A percentile compares a stretch with the other conserved stretches of the same genome.
These are phyloP conservation scores for Lipomyces anomalus DNA, from an alignment of 805 yeast genomes.

Conservation along the genomic window DNA sequence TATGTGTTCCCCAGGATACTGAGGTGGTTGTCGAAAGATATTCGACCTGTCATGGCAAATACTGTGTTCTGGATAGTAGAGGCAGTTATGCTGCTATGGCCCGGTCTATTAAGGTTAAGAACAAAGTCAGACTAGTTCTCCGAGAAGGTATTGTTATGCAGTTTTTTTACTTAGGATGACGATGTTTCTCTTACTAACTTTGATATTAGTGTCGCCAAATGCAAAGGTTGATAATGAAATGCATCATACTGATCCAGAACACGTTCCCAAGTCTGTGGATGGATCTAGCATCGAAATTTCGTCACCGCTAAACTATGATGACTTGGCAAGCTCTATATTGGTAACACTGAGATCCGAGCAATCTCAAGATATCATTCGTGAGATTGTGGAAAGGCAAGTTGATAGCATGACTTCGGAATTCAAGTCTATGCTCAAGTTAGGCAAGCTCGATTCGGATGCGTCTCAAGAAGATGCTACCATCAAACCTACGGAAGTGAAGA, in stretches of 20 bases:
- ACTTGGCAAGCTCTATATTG: too few relatives aligned
- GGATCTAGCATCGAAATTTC: too few relatives aligned
- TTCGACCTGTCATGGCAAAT: constrained; percentile 14
- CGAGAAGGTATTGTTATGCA: constrained; percentile 5
- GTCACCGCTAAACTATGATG: too few relatives aligned
- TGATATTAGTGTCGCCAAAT: neutral
- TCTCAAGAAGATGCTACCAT: neutral
- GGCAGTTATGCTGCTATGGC: constrained; percentile 11
- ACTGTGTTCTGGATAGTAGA: constrained; percentile 9
- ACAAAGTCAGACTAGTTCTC: constrained; percentile 16
- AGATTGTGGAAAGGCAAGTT: constrained; percentile 4
- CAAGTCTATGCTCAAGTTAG: too few relatives aligned
- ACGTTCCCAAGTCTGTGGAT: too few relatives aligned
- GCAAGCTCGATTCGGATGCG: neutral
- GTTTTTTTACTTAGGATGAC: neutral
- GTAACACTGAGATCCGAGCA: neutral
- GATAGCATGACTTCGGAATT: constrained; percentile 7
- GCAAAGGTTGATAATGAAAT: neutral
- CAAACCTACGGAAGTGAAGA: neutral
- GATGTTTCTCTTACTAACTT: neutral
- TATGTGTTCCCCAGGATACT: constrained; percentile 9
- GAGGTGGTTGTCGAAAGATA: constrained; percentile 11
- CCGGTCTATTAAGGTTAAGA: constrained; percentile 14
- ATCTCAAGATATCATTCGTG: constrained; percentile 4
- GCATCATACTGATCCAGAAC: too few relatives aligned